phyloP scores from a whole-genome alignment of 2,329 filamentous ascomycete species.

The Aspergillus awamori region DNA sequence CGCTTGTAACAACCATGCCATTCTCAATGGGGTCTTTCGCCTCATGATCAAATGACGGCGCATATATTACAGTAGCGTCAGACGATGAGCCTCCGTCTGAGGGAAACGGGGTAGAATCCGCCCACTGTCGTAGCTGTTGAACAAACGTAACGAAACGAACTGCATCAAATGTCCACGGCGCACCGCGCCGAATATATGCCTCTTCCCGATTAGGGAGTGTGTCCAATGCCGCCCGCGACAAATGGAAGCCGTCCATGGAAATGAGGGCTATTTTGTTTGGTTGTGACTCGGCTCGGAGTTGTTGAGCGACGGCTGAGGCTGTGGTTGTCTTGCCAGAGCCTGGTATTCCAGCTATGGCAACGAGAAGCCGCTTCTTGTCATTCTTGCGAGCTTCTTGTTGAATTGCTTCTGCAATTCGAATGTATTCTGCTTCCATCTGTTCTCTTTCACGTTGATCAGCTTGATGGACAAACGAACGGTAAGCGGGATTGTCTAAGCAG shows the following conservation, averaged over 20 bases:
- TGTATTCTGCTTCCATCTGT: conserved; percentile 29
- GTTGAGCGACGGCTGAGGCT: conserved; percentile 31
- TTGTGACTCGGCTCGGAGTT: conserved; percentile 24
- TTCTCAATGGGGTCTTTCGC: conserved; percentile 38
- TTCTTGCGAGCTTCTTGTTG: conserved; percentile 21
- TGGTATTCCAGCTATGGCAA: conserved; percentile 36
- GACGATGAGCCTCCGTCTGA: conserved; percentile 10
- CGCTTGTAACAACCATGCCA: conserved; percentile 29
- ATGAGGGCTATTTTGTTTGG: conserved; percentile 25
- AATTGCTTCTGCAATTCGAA: conserved; percentile 22
- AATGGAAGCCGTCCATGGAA: conserved; percentile 46
- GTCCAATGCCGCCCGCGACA: conserved; percentile 33
- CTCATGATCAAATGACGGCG: conserved; percentile 41
- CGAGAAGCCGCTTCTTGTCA: conserved; percentile 25
- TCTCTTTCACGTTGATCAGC: not conserved
- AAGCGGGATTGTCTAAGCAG: not conserved
- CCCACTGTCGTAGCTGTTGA: conserved; percentile 27
- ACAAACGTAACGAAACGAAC: conserved; percentile 34
- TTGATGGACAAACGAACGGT: not conserved
- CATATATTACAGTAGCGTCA: conserved; percentile 24
- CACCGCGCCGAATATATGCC: conserved; percentile 40
- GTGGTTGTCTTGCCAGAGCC: conserved; percentile 42
- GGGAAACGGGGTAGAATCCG: conserved; percentile 6
- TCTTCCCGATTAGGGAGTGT: conserved; percentile 36
- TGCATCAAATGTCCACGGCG: conserved; percentile 44